Conservation (phyloP, 2,329 filamentous ascomycete genomes). For the Thermoascus crustaceus region DNA sequence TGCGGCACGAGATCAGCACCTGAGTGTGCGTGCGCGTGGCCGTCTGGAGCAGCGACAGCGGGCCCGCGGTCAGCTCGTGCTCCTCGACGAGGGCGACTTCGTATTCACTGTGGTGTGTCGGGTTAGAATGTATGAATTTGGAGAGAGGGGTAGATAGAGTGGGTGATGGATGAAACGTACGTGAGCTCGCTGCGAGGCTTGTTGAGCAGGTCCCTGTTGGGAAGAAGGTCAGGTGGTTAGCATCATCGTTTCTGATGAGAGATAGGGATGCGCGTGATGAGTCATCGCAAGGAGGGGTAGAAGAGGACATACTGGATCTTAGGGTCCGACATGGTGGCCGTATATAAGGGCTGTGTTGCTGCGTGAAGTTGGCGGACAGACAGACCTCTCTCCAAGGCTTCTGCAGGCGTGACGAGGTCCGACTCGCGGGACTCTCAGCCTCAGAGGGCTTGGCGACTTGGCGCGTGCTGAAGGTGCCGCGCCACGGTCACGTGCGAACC, state of each 20-base stretch:
- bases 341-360: slow-evolving; percentile 19
- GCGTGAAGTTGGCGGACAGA: slow-evolving; percentile 2
- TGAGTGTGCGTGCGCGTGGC: slow-evolving; percentile 91
- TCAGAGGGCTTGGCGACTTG: too few relatives aligned
- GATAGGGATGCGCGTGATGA: slow-evolving; percentile 15
- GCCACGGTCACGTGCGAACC: slow-evolving; percentile 17
- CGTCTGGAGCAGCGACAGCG: slow-evolving; percentile 90
- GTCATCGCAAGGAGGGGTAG: slow-evolving; percentile 10
- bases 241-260: slow-evolving; percentile 4
- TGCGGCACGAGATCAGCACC: slow-evolving; percentile 93
- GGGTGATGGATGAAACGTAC: slow-evolving; percentile 46
- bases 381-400: too few relatives aligned
- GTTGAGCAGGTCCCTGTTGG: slow-evolving; percentile 68
- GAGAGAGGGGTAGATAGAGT: slow-evolving; percentile 9
- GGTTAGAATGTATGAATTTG: slow-evolving; percentile 7
- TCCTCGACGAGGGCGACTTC: slow-evolving; percentile 76
- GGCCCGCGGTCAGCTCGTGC: slow-evolving; percentile 70
- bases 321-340: slow-evolving; percentile 53
- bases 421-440: too few relatives aligned
- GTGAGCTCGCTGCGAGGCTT: slow-evolving; percentile 88
- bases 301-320: slow-evolving; percentile 59
- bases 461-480: too few relatives aligned
- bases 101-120: slow-evolving; percentile 72
- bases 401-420: too few relatives aligned
- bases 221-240: slow-evolving; percentile 12